A percentile compares a stretch with the other conserved stretches of the same genome.
Evolutionary conservation across 306 rosid genomes (phyloP).

Genomic region (Castanea crenata): DNA sequence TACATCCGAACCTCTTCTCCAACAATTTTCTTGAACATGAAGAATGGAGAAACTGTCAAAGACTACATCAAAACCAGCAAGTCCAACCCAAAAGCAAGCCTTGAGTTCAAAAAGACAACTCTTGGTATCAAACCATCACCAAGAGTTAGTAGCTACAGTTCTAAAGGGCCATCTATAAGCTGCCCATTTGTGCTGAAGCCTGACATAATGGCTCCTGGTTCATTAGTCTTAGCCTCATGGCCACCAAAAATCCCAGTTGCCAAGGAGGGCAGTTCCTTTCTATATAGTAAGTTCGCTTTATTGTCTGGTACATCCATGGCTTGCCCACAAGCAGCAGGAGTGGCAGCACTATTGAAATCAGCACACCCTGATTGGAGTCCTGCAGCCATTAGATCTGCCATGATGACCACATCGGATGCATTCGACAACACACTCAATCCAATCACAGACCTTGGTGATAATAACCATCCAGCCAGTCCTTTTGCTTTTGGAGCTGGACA

Average conservation of each 20-base stretch:
- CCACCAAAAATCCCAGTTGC: slow-evolving; percentile 32
- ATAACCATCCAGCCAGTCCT: no score
- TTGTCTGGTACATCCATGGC: slow-evolving; percentile 77
- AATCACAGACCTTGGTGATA: no score
- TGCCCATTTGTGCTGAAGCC: slow-evolving; percentile 53
- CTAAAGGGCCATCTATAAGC: slow-evolving; percentile 72
- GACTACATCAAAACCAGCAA: slow-evolving; percentile 29
- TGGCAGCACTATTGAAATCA: slow-evolving; percentile 55
- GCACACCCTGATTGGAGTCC: slow-evolving; percentile 27
- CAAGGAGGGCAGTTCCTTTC: background rate
- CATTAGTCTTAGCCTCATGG: slow-evolving; percentile 73
- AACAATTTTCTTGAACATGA: slow-evolving; percentile 17
- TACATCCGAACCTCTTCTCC: slow-evolving; percentile 21
- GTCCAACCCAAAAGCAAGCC: slow-evolving; percentile 37
- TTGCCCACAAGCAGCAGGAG: slow-evolving; percentile 70
- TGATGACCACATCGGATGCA: no score
- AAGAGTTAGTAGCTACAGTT: slow-evolving; percentile 50
- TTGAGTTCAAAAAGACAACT: slow-evolving; percentile 40
- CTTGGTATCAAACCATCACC: slow-evolving; percentile 59
- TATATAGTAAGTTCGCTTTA: slow-evolving; percentile 39
- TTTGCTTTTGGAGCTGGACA: no score
- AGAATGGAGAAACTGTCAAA: slow-evolving; percentile 47
- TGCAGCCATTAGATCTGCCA: no score
- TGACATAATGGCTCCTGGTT: slow-evolving; percentile 47
- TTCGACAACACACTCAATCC: no score